A percentile compares a stretch with the other conserved stretches of the same genome.
phyloP scores from a whole-genome alignment of 176 grass and related monocot genomes.

The Zoysia japonica region DNA sequence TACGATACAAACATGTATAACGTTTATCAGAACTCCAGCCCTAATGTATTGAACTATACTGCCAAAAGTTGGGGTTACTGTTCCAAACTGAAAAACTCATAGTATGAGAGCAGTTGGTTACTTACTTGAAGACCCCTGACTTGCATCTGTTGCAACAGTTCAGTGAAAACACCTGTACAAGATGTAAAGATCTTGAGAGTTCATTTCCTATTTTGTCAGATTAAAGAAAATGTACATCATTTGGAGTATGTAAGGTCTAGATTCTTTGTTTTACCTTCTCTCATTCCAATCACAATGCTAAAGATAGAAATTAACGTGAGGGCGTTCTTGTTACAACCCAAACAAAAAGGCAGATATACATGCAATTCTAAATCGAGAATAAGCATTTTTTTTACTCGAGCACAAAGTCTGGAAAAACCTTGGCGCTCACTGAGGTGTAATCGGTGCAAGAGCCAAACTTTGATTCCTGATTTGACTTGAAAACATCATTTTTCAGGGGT shows the following conservation, averaged over 20 bases:
- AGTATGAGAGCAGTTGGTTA: background rate
- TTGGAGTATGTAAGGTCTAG: background rate
- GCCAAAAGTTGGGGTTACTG: background rate
- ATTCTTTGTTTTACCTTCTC: background rate
- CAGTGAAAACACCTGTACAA: conserved; percentile 66
- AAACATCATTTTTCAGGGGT: background rate
- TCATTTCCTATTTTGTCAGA: background rate
- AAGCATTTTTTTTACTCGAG: background rate
- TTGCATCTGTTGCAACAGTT: conserved; percentile 72
- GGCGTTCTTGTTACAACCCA: background rate
- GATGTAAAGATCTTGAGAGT: conserved; percentile 22
- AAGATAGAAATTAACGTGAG: conserved; percentile 4
- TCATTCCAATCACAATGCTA: conserved; percentile 12
- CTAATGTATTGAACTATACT: background rate
- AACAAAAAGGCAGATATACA: background rate
- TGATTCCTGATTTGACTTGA: background rate
- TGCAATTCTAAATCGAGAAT: background rate
- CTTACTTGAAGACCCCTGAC: conserved; percentile 80
- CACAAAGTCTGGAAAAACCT: conserved; percentile 13
- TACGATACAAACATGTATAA: background rate
- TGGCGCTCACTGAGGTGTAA: conserved; percentile 2
- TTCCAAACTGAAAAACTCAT: background rate
- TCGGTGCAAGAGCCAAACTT: background rate
- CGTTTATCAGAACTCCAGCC: background rate
- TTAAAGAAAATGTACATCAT: conserved; percentile 25